These are phyloP conservation scores for Fragaria ananassa DNA, from an alignment of 306 rosid species.

Conservation along the genomic window DNA sequence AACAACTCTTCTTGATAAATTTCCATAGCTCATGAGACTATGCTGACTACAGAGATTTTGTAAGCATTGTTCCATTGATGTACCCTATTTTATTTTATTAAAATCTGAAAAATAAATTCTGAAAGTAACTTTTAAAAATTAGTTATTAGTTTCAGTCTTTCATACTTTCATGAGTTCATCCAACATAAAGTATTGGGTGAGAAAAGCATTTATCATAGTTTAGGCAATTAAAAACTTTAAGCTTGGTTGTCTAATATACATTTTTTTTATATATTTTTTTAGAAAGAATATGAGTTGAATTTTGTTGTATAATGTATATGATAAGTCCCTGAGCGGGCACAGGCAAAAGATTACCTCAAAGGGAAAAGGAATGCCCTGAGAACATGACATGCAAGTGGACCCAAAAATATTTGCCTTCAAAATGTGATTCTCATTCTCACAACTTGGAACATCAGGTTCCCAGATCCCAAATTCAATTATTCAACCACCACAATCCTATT, in stretches of 20 bases:
- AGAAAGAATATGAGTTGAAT: no score
- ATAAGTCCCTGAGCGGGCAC: background rate
- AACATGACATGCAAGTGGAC: background rate
- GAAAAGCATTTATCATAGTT: background rate
- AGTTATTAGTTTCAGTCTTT: no score
- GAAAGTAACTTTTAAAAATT: background rate
- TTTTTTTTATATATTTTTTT: no score
- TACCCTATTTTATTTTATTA: no score
- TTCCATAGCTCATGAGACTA: no score
- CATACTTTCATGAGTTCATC: no score
- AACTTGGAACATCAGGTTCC: background rate
- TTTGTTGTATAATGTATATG: background rate
- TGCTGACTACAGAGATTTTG: no score
- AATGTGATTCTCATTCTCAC: background rate
- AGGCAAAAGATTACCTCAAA: background rate
- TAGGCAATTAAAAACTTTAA: background rate
- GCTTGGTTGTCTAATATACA: no score
- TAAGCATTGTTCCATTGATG: no score
- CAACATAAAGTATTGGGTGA: background rate
- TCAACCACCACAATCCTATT: background rate
- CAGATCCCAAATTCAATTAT: background rate
- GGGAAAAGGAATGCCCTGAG: background rate
- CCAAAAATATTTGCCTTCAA: background rate
- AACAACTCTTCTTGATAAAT: background rate
- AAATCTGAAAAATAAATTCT: no score